A percentile compares a stretch with the other conserved stretches of the same genome.
Evolutionary conservation across 2,329 filamentous ascomycete species (phyloP).

Genomic region (Knoxdaviesia capensis): DNA sequence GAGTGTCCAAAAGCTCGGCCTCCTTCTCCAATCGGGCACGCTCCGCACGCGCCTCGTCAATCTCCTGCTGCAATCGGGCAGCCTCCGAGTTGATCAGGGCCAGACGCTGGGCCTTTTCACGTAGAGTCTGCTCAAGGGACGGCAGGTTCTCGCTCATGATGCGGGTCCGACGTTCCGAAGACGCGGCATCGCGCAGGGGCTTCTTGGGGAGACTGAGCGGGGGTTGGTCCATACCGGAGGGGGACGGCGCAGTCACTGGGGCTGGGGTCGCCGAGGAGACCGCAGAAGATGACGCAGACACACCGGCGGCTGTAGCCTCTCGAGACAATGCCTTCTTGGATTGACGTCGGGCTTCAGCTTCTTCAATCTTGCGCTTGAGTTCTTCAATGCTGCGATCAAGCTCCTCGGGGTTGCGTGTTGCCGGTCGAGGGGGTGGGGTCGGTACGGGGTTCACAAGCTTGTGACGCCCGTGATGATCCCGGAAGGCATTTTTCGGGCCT

Average conservation of each 20-base stretch:
- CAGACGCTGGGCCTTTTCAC: neutral
- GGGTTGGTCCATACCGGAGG: neutral
- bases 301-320: neutral
- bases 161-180: neutral
- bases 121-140: neutral
- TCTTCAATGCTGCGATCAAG: slow-evolving; percentile 35
- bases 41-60: neutral
- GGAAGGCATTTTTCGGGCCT: slow-evolving; percentile 17
- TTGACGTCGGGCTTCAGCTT: slow-evolving; percentile 28
- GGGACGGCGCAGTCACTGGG: slow-evolving; percentile 3
- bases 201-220: neutral
- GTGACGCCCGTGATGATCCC: slow-evolving; percentile 8
- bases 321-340: slow-evolving; percentile 1
- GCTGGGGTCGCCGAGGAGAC: neutral
- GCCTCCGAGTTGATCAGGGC: slow-evolving; percentile 2
- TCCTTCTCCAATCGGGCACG: neutral
- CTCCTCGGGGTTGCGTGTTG: slow-evolving; percentile 16
- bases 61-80: neutral
- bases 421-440: neutral
- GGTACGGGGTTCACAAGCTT: too few species aligned
- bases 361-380: slow-evolving; percentile 37
- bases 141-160: neutral
- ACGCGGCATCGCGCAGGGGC: neutral
- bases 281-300: neutral
- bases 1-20: too few species aligned